Percentiles rank a stretch among this genome's conserved stretches.
These are phyloP conservation scores for Aureobasidium namibiae DNA, from an alignment of 2,329 filamentous ascomycete genomes.

Conservation along the genomic window DNA sequence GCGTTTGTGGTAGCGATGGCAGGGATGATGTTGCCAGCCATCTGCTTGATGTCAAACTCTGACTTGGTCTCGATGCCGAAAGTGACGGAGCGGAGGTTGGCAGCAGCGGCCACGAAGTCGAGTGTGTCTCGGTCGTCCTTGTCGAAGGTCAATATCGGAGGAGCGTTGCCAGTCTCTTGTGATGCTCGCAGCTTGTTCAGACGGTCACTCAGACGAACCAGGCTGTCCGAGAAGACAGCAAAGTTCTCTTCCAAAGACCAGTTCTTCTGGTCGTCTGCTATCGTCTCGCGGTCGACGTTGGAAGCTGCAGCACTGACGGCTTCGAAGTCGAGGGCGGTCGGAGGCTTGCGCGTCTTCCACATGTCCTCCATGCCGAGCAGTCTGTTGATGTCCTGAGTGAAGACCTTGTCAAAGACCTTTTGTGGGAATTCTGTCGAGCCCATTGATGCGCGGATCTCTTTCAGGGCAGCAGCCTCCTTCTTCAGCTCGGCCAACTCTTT, in stretches of 20 bases:
- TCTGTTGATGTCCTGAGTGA: constrained; percentile 72
- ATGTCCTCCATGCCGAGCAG: constrained; percentile 85
- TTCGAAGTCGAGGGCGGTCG: constrained; percentile 64
- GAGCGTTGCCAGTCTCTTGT: constrained; percentile 37
- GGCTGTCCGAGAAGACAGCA: constrained; percentile 75
- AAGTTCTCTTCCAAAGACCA: constrained; percentile 85
- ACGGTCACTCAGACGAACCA: constrained; percentile 67
- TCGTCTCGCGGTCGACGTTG: constrained; percentile 13
- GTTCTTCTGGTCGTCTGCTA: constrained; percentile 57
- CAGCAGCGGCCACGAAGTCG: constrained; percentile 85
- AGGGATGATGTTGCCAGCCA: constrained; percentile 98
- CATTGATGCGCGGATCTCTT: constrained; percentile 72
- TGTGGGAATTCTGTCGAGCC: constrained; percentile 68
- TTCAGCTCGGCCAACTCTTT: constrained; percentile 82
- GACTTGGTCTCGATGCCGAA: constrained; percentile 85
- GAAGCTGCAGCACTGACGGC: constrained; percentile 36
- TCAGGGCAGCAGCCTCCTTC: constrained; percentile 74
- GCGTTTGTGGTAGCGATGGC: constrained; percentile 98
- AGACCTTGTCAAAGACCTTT: constrained; percentile 89
- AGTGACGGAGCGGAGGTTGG: constrained; percentile 80
- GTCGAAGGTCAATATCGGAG: constrained; percentile 74
- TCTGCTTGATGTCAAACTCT: constrained; percentile 95
- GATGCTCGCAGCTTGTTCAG: constrained; percentile 56
- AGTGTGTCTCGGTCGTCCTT: constrained; percentile 94
- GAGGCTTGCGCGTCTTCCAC: constrained; percentile 79